Percentiles rank a stretch among this genome's conserved stretches.
phyloP scores from a whole-genome alignment of 2,329 filamentous ascomycete species.

The Coniochaeta pulveracea region DNA sequence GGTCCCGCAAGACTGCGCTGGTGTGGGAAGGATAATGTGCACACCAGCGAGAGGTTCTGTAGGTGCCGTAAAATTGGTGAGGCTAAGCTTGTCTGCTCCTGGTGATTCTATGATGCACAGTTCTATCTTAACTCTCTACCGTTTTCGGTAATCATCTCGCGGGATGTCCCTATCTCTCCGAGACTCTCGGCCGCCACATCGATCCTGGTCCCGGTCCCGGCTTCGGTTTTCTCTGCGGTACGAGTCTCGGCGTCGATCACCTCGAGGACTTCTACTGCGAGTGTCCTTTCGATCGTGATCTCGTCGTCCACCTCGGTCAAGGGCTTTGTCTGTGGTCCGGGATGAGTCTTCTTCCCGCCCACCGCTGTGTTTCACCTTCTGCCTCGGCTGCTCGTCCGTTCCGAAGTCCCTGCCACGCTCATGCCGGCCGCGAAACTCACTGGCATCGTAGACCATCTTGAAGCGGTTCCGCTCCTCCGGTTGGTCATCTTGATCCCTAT shows the following conservation, averaged over 20 bases:
- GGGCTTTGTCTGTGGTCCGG: background rate
- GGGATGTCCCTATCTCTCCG: slow-evolving; percentile 1
- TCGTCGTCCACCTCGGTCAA: slow-evolving; percentile 1
- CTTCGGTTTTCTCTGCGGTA: slow-evolving; percentile 21
- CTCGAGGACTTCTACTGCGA: slow-evolving; percentile 24
- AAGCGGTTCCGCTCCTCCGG: slow-evolving; percentile 41
- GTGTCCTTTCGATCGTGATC: slow-evolving; percentile 25
- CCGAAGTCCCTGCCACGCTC: slow-evolving; percentile 23
- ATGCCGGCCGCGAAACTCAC: slow-evolving; percentile 47
- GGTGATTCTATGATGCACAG: too few species aligned
- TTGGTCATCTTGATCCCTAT: slow-evolving; percentile 53
- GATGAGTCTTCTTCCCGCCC: too few species aligned
- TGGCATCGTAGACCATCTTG: slow-evolving; percentile 70
- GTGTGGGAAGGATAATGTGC: too few species aligned
- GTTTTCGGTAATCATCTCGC: too few species aligned
- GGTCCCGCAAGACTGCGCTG: too few species aligned
- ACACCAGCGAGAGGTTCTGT: too few species aligned
- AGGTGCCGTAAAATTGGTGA: too few species aligned
- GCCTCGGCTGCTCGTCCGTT: slow-evolving; percentile 3
- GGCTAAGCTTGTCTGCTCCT: too few species aligned
- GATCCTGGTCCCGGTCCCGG: slow-evolving; percentile 15
- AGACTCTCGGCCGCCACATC: slow-evolving; percentile 18
- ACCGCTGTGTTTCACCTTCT: too few species aligned
- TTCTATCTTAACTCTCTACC: too few species aligned
- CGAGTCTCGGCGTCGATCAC: slow-evolving; percentile 11